Base-by-base conservation (phyloP, 108 stramenopile species). In the Skeletonema menzelii region DNA sequence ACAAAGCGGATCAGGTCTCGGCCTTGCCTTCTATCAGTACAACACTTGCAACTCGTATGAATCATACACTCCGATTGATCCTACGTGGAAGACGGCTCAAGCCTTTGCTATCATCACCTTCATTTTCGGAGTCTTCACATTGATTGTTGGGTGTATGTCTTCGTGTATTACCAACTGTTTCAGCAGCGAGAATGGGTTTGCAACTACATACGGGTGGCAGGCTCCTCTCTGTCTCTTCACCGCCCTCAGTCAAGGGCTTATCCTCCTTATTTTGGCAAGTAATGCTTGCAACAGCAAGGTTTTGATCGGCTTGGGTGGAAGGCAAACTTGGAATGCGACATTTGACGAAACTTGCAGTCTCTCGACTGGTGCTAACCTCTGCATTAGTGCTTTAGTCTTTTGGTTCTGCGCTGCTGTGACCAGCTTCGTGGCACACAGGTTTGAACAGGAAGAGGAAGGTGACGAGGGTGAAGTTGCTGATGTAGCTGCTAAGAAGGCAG, bases 261-360 rank as follows among this genome's bases (percentile, higher is more conserved):
- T 20, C 8, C 59, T 60, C 0, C 59, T 60, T 19, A 8, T 60
- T 0, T 60, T 60, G 59, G 19, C n/a, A 19, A 34, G 32, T 17
- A 60, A 60, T 35, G 59, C 59, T 35, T 60, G 59, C 8, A 34
- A 60, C 59, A 60, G 34, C 34, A 34, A 31, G 11, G 32, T 60
- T 4, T 19, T 60, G 11, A 31, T 34, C 8, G 59, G 34, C 17
- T 35, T 60, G 32, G 59, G 34, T 31, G 59, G 34, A 17, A 35
- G 59, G n/a, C 20, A 60, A 2, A 31, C 34, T 8, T 35, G 34
- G 59, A 35, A 60, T 27, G 34, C 34, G 17, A 60, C 59, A 17
- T 60, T 60, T 35, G 0, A 3, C n/a, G 30, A 31, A 4, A 34
- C 0, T 0, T 60, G 59, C 19, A 19, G 17, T 31, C 19, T 60